Evolutionary conservation across 805 yeast genomes (phyloP).

Genomic region (Cyberlindnera misumaiensis): DNA sequence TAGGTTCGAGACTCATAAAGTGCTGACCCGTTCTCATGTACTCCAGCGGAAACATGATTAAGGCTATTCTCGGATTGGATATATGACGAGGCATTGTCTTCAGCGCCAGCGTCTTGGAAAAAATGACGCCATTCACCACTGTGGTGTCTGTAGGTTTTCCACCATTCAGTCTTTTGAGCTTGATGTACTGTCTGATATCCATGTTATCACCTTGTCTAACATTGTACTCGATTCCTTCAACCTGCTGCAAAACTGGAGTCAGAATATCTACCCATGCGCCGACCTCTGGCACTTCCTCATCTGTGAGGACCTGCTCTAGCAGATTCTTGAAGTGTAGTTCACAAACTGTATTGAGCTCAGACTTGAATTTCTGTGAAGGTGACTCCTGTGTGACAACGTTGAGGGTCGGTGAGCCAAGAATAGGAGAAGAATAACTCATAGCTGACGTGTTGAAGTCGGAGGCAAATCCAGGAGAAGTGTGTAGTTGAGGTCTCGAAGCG

Average conservation of each 20-base stretch:
- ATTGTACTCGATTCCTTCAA: slow-evolving; percentile 55
- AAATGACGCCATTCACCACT: slow-evolving; percentile 71
- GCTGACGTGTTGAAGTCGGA: not conserved
- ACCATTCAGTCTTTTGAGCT: slow-evolving; percentile 79
- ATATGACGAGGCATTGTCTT: slow-evolving; percentile 68
- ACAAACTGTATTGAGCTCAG: slow-evolving; percentile 31
- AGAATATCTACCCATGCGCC: slow-evolving; percentile 57
- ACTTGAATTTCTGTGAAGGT: slow-evolving; percentile 6
- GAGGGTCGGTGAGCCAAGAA: slow-evolving; percentile 2
- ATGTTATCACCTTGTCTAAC: slow-evolving; percentile 61
- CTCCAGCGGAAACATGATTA: slow-evolving; percentile 86
- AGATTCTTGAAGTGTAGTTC: slow-evolving; percentile 41
- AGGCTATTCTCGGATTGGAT: slow-evolving; percentile 63
- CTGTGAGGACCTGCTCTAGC: slow-evolving; percentile 53
- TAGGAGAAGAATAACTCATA: slow-evolving; percentile 1
- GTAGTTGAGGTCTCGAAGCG: slow-evolving; percentile 26
- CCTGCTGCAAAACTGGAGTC: slow-evolving; percentile 41
- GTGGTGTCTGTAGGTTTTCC: slow-evolving; percentile 55
- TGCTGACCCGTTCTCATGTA: slow-evolving; percentile 72
- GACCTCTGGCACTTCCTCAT: slow-evolving; percentile 45
- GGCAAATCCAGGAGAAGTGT: not conserved
- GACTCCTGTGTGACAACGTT: slow-evolving; percentile 1
- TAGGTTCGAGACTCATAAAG: slow-evolving; percentile 75
- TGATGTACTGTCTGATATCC: slow-evolving; percentile 84
- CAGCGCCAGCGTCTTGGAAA: slow-evolving; percentile 76